phyloP scores from a whole-genome alignment of 345 rosid genomes.

The Ricinus communis region DNA sequence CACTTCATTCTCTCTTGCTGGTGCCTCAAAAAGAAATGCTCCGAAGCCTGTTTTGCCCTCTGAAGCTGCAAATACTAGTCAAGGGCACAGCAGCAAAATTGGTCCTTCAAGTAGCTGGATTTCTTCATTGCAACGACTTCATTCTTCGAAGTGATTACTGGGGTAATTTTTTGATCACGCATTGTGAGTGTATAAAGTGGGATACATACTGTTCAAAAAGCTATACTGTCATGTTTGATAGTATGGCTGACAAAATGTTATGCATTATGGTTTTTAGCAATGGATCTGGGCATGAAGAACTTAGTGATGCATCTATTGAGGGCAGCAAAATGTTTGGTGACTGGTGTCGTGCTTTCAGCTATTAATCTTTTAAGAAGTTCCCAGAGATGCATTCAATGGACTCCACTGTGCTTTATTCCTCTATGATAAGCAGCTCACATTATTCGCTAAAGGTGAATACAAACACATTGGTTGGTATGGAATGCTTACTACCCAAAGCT shows the following conservation, averaged over 20 bases:
- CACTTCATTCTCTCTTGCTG: slow-evolving; percentile 55
- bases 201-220: slow-evolving; percentile 26
- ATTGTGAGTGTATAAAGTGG: slow-evolving; percentile 18
- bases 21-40: slow-evolving; percentile 58
- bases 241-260: slow-evolving; percentile 29
- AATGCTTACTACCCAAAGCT: slow-evolving; percentile 31
- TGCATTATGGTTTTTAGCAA: slow-evolving; percentile 32
- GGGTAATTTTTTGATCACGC: slow-evolving; percentile 33
- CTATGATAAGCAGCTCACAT: slow-evolving; percentile 24
- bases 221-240: slow-evolving; percentile 22
- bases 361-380: slow-evolving; percentile 31
- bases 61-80: slow-evolving; percentile 57
- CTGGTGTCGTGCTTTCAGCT: slow-evolving; percentile 28
- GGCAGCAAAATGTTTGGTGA: slow-evolving; percentile 34
- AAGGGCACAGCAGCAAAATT: slow-evolving; percentile 48
- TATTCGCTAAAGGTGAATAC: slow-evolving; percentile 41
- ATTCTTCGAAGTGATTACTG: slow-evolving; percentile 59
- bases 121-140: slow-evolving; percentile 67
- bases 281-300: slow-evolving; percentile 36
- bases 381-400: slow-evolving; percentile 23
- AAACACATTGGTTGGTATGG: slow-evolving; percentile 35
- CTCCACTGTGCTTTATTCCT: slow-evolving; percentile 27
- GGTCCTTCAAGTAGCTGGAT: slow-evolving; percentile 73
- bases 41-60: slow-evolving; percentile 46
- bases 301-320: slow-evolving; percentile 32